Percentiles rank a stretch among this genome's conserved stretches.
phyloP scores from a whole-genome alignment of 768 basidiomycete species.

The Leccinum uliginosum region DNA sequence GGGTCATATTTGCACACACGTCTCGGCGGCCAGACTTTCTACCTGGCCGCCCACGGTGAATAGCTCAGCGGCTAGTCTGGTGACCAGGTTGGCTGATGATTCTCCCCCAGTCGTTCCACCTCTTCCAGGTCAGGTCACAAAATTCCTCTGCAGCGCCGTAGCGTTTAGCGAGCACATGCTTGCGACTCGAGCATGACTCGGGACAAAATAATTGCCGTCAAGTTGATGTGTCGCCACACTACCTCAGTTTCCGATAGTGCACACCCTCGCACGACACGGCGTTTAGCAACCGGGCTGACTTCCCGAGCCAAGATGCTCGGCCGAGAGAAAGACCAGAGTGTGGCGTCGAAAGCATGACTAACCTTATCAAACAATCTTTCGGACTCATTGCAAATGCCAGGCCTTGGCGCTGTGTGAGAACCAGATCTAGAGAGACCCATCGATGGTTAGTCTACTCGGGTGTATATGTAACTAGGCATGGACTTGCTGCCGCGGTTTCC shows the following conservation, averaged over 20 bases:
- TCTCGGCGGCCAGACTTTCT: too few relatives aligned
- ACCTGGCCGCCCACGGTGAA: too few relatives aligned
- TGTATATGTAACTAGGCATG: conserved; percentile 5
- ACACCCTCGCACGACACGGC: neutral
- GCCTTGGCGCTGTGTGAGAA: neutral
- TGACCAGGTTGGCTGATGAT: too few relatives aligned
- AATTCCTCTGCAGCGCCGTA: too few relatives aligned
- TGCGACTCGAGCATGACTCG: too few relatives aligned
- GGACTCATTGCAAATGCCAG: neutral
- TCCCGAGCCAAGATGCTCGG: neutral
- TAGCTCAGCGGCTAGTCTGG: too few relatives aligned
- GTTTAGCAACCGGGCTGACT: neutral
- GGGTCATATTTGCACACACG: too few relatives aligned
- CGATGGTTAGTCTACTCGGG: conserved; percentile 2
- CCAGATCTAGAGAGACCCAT: neutral
- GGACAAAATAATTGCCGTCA: neutral
- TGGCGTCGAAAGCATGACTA: neutral
- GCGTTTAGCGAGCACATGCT: too few relatives aligned
- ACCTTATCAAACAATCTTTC: neutral
- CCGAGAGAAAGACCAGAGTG: neutral
- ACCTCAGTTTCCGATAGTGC: conserved; percentile 6
- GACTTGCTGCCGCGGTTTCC: neutral
- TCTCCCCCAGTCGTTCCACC: too few relatives aligned
- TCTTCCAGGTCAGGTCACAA: too few relatives aligned
- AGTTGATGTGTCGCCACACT: neutral